Percentiles rank a stretch among this genome's conserved stretches.
These are phyloP conservation scores for Schwanniomyces etchellsii DNA, from an alignment of 1,139 yeast genomes.

Conservation along the genomic window DNA sequence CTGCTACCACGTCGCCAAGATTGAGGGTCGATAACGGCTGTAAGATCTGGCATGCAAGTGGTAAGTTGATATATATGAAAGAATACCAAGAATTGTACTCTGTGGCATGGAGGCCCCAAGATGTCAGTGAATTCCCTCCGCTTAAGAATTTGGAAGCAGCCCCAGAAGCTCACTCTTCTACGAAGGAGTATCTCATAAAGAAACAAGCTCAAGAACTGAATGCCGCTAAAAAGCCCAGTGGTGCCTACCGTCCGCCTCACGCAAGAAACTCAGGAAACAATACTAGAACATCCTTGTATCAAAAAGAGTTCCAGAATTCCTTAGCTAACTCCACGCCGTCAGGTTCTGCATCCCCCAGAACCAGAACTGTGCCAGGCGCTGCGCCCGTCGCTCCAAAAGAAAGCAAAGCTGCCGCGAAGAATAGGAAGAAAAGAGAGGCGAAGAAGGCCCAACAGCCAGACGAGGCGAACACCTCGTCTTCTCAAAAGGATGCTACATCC, in stretches of 20 bases:
- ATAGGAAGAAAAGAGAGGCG: conserved; percentile 75
- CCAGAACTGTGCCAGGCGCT: conserved; percentile 38
- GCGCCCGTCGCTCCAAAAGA: conserved; percentile 36
- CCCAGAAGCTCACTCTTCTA: conserved; percentile 66
- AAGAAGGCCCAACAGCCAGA: conserved; percentile 36
- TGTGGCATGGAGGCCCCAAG: conserved; percentile 86
- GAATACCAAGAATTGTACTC: conserved; percentile 78
- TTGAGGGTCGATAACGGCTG: conserved; percentile 94
- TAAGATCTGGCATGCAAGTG: conserved; percentile 89
- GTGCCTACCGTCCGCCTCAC: conserved; percentile 96
- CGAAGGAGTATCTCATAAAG: conserved; percentile 48
- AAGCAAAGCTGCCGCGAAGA: conserved; percentile 65
- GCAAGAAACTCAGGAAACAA: conserved; percentile 57
- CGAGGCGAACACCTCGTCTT: conserved; percentile 8
- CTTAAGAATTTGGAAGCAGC: conserved; percentile 50
- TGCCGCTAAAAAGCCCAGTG: conserved; percentile 53
- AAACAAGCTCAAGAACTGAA: conserved; percentile 34
- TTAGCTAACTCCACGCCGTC: conserved; percentile 20
- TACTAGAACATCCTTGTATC: conserved; percentile 46
- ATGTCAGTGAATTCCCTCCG: conserved; percentile 54
- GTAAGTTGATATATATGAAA: conserved; percentile 69
- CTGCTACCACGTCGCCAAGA: conserved; percentile 97
- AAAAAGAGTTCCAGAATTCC: conserved; percentile 42
- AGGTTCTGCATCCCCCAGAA: conserved; percentile 15
- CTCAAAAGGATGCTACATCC: conserved; percentile 5